Base-by-base conservation (phyloP, 805 yeast species). In the Pichia californica region DNA sequence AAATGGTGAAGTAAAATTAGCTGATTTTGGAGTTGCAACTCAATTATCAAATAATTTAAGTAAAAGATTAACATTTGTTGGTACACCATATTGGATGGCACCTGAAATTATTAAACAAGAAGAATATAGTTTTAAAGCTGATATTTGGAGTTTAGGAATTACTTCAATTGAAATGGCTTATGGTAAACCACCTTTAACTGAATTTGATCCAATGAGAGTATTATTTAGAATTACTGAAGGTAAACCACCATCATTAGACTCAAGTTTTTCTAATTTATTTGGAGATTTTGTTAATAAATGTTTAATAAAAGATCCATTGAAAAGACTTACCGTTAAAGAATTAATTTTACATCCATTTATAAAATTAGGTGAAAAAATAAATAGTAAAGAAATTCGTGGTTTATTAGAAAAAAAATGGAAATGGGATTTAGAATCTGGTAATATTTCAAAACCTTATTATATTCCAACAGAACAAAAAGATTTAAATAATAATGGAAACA, bases 1-100 rank as follows among this genome's bases (percentile, higher is more conserved):
- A 2, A 63, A 71, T 11, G 89, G 94, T 3, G 80, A 75, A 9
- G 91, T 88, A 13, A 93, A 91, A 55, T 71, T 91, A 38, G 97
- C 96, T 2, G 99, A 91, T 61, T 91, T 91, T 63, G 98, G 98
- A 1, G 96, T 91, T 10, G 95, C 98, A 1, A 86, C 97, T 1
- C 84, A 81, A 52, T 70, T 64, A 5, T 71, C 79, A 2, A 81
- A 80, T 40, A 70, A 76, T 52, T 64, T 77, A 45, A 69, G 76
- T 15, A 69, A 78, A 45, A 44, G 69, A 36, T 69, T 72, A 58
- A 65, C 82, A 0, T 70, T 76, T 56, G 81, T 76, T 4, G 82
- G 82, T 0, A 76, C 82, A 0, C 81, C 82, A 0, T 76, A 76
- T 52, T 77, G 81, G 80, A 52, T 77, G 81, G 77, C 82, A 1